A percentile compares a stretch with the other conserved stretches of the same genome.
These are phyloP conservation scores for Chrysanthemum makinoi DNA, from an alignment of 129 eudicot species.

Conservation along the genomic window DNA sequence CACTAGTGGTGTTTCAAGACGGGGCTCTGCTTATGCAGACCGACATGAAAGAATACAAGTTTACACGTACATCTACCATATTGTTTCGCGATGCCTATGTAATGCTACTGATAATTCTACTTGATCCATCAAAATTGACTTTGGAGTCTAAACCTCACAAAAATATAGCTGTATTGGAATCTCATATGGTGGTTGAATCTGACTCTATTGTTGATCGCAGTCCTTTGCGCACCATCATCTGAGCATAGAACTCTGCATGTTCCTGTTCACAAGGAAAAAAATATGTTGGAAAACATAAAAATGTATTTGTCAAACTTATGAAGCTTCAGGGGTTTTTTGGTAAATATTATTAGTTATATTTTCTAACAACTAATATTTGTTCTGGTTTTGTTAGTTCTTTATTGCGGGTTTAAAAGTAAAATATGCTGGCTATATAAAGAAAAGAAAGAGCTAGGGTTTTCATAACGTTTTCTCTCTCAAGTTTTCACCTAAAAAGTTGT, in stretches of 20 bases:
- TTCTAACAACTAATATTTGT: no score
- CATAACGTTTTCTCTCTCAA: no score
- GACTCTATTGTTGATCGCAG: conserved; percentile 53
- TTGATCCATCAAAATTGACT: conserved; percentile 36
- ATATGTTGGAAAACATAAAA: no score
- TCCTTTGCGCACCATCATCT: conserved; percentile 51
- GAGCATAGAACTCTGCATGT: conserved; percentile 60
- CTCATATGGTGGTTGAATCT: conserved; percentile 44
- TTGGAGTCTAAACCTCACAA: conserved; percentile 25
- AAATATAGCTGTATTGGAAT: not conserved
- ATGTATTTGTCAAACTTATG: no score
- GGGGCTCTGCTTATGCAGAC: conserved; percentile 16
- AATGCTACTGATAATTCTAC: conserved; percentile 19
- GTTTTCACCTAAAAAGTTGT: no score
- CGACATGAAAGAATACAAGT: conserved; percentile 19
- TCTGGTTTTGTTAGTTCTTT: no score
- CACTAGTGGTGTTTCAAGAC: conserved; percentile 19
- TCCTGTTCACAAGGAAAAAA: conserved; percentile 36
- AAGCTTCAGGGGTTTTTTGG: no score
- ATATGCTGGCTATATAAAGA: no score
- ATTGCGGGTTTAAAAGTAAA: no score
- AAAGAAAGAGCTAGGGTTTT: no score
- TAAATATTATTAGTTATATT: no score
- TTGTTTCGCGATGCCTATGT: conserved; percentile 3
- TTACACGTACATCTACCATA: conserved; percentile 22